Evolutionary conservation across 164 flowering plant genomes (phyloP).

Genomic region (Umbellularia californica): DNA sequence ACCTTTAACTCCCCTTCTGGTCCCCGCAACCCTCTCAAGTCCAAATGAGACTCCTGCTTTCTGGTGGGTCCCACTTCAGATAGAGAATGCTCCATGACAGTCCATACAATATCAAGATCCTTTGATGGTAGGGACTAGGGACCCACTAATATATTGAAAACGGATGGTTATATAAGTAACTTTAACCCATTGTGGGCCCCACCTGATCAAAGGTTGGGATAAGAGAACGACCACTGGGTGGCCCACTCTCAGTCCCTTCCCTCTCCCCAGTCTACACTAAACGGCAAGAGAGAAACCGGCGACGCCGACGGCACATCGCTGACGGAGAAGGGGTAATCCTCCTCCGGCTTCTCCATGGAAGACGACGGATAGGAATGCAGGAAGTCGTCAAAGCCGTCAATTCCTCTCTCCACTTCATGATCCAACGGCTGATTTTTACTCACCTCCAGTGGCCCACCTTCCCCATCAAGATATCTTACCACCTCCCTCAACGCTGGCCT

Average conservation of each 20-base stretch:
- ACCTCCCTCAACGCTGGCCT: conserved; percentile 53
- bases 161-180: too few relatives aligned
- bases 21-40: too few relatives aligned
- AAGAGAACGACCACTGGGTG: too few relatives aligned
- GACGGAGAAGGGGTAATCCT: neutral
- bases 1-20: neutral
- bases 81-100: too few relatives aligned
- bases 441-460: conserved; percentile 26
- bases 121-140: too few relatives aligned
- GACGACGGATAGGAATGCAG: conserved; percentile 29
- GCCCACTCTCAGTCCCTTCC: neutral
- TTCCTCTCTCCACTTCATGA: neutral
- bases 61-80: too few relatives aligned
- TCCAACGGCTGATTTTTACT: conserved; percentile 8
- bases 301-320: neutral
- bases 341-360: conserved; percentile 11
- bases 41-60: too few relatives aligned
- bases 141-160: too few relatives aligned
- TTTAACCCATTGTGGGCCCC: too few relatives aligned
- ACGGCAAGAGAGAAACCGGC: neutral
- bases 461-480: conserved; percentile 46
- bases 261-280: neutral
- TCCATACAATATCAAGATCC: too few relatives aligned
- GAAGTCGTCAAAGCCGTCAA: conserved; percentile 25
- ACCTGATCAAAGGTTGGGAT: too few relatives aligned